Evolutionary conservation across 2,329 filamentous ascomycete species (phyloP).

Genomic region (Sclerotinia trifoliorum): DNA sequence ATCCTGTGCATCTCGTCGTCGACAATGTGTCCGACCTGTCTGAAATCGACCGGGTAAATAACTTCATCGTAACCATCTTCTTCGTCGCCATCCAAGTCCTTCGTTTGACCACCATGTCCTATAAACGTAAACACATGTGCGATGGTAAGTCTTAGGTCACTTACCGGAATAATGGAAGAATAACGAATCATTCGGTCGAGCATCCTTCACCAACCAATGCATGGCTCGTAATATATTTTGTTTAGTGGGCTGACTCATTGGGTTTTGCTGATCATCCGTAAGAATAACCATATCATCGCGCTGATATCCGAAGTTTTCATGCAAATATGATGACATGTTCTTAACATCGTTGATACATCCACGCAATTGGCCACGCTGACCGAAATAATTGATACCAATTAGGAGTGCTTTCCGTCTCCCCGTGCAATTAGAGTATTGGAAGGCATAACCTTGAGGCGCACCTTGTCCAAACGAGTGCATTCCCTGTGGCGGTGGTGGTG

Average conservation of each 20-base stretch:
- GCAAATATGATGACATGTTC: conserved; percentile 92
- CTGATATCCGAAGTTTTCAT: conserved; percentile 87
- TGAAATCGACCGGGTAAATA: conserved; percentile 80
- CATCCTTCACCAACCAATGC: conserved; percentile 97
- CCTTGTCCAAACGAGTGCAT: conserved; percentile 76
- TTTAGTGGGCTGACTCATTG: conserved; percentile 95
- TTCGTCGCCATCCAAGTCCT: conserved; percentile 76
- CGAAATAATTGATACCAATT: conserved; percentile 96
- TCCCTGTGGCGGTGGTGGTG: conserved; percentile 66
- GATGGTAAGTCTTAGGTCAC: conserved; percentile 36
- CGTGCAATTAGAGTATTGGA: conserved; percentile 89
- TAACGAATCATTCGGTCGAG: conserved; percentile 85
- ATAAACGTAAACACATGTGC: conserved; percentile 24
- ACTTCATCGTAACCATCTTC: conserved; percentile 81
- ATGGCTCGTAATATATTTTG: conserved; percentile 93
- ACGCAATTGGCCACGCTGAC: conserved; percentile 82
- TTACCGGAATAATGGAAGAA: conserved; percentile 96
- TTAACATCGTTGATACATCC: conserved; percentile 97
- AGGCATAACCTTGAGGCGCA: conserved; percentile 76
- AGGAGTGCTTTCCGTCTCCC: conserved; percentile 84
- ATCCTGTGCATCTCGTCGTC: conserved; percentile 80
- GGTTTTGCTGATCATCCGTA: conserved; percentile 95
- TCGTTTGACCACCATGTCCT: conserved; percentile 80
- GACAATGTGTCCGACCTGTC: conserved; percentile 75
- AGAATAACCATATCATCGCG: conserved; percentile 95